Evolutionary conservation across 2,329 filamentous ascomycete species (phyloP), one percentile per base, ranked within the genome.

Genomic region (Lasiodiplodia sp.): DNA sequence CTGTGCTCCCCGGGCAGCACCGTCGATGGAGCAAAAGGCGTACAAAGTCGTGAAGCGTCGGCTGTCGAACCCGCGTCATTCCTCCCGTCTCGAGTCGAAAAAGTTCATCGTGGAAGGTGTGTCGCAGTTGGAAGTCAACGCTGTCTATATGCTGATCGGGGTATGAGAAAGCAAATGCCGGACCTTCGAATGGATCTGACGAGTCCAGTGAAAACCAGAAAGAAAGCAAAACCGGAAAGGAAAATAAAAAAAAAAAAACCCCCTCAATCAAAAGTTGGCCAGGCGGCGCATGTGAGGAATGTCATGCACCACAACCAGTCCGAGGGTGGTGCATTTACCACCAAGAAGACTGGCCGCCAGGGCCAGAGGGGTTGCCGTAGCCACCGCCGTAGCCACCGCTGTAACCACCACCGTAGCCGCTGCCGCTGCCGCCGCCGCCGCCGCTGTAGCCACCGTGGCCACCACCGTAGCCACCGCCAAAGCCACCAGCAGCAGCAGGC

Each of bases 331-430:
- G 64, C 52, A 68, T 81, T 76, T 87, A 88, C 86, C 86, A 93
- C 91, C 91, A 92, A 73, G 88, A 90, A 71, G 85, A 89, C 78
- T 89, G 88, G 76, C 87, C 87, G 70, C 87, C 87, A 67, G 79
- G 84, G 72, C 86, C 86, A 72, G 86, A 85, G 74, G 90, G 90
- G 82, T 92, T 91, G 80, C 91, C 90, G 80, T 91, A 91, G 69
- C 78, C 76, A 64, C 81, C 79, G 52, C 80, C 80, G 57, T 63
- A 63, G 49, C 82, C 80, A 69, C 72, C 71, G 68, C 82, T 82
- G 72, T 81, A 83, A 69, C 81, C 79, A 68, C 82, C 83, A 55
- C 80, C 76, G 70, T 79, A 82, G 66, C 83, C 79, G 52, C 78
- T 75, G 56, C 72, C 23, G 4, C 69, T 60, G 49, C 60, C 60